Conservation (phyloP, 257 asterid species). For the Voacanga thouarsii region DNA sequence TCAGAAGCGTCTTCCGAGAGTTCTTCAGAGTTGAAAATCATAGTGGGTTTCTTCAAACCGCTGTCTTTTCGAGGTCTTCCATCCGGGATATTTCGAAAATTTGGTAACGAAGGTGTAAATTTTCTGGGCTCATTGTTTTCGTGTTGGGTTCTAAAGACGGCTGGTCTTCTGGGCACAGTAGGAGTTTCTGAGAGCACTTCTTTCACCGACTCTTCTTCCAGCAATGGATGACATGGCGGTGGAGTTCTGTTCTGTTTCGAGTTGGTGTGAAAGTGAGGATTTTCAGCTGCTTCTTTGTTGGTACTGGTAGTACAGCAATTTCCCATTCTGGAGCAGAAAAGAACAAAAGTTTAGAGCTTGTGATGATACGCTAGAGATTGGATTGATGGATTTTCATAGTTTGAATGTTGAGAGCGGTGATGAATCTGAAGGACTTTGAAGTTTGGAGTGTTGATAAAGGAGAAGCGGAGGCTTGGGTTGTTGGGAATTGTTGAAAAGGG, state of each 20-base stretch:
- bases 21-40: conserved; percentile 23
- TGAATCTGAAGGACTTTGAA: not conserved
- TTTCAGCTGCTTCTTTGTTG: conserved; percentile 3
- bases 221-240: conserved; percentile 40
- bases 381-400: not conserved
- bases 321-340: conserved; percentile 38
- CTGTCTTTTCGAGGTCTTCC: conserved; percentile 23
- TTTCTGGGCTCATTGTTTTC: conserved; percentile 30
- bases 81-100: not conserved
- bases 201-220: conserved; percentile 64
- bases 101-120: conserved; percentile 30
- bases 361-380: not conserved
- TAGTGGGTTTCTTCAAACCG: conserved; percentile 23
- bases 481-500: not conserved
- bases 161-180: conserved; percentile 23
- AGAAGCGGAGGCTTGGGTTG: conserved; percentile 1
- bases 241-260: conserved; percentile 29
- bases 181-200: conserved; percentile 73
- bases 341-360: not conserved
- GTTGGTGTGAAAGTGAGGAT: conserved; percentile 5
- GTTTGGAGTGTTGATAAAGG: not conserved
- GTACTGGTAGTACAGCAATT: conserved; percentile 45
- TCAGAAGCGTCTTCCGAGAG: conserved; percentile 29
- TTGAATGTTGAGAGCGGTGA: conserved; percentile 7
- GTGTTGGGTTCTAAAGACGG: conserved; percentile 8